phyloP scores from a whole-genome alignment of 495 filamentous ascomycete genomes.

The Penicillium simplicissimum region DNA sequence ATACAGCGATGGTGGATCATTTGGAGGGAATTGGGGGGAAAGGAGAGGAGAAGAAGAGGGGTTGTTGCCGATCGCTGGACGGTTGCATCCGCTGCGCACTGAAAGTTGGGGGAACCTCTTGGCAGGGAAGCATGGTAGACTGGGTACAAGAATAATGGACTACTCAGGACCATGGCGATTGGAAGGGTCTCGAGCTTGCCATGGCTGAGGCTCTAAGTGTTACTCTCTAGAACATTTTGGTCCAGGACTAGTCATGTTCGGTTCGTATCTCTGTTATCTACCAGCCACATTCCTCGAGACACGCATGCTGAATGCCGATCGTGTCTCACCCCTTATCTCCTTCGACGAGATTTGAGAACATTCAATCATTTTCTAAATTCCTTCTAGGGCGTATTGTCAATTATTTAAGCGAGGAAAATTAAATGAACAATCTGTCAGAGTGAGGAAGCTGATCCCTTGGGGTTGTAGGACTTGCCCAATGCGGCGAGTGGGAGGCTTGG shows the following conservation, averaged over 20 bases:
- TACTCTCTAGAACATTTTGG: background rate
- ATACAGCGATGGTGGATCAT: background rate
- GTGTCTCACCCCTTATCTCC: conserved; percentile 1
- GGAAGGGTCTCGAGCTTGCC: background rate
- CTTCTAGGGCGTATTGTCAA: background rate
- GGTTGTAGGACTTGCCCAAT: background rate
- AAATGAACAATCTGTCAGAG: background rate
- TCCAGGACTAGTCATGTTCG: background rate
- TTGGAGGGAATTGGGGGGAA: conserved; percentile 1
- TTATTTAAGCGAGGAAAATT: background rate
- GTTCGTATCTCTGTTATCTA: background rate
- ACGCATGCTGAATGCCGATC: background rate
- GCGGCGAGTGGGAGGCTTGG: background rate
- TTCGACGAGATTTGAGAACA: background rate
- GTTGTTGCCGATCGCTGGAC: conserved; percentile 17
- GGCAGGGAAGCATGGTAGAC: background rate
- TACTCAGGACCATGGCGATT: background rate
- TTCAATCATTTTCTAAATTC: background rate
- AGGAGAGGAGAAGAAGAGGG: conserved; percentile 1
- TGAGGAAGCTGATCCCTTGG: background rate
- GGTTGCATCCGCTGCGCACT: conserved; percentile 22
- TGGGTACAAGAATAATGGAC: background rate
- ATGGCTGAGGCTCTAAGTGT: background rate
- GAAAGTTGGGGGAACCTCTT: background rate
- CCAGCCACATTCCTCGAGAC: background rate